A percentile compares a stretch with the other conserved stretches of the same genome.
These are phyloP conservation scores for Chiua virens DNA, from an alignment of 768 basidiomycete genomes.

Conservation along the genomic window DNA sequence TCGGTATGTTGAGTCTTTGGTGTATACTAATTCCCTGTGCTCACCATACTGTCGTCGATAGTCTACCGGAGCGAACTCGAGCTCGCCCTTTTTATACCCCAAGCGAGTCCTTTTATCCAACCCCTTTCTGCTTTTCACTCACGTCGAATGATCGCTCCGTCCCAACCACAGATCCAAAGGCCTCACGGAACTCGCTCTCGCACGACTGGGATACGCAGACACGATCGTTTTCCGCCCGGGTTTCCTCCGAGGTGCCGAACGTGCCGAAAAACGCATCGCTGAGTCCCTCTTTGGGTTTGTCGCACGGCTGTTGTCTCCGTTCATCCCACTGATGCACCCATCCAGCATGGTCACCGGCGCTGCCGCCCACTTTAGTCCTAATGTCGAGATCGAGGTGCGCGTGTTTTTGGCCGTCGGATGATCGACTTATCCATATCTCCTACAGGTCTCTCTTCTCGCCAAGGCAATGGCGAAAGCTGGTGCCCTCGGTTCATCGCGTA, in stretches of 20 bases:
- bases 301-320: neutral
- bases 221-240: constrained; percentile 70
- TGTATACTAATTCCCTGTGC: constrained; percentile 27
- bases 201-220: constrained; percentile 66
- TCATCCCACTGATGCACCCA: neutral
- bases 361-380: constrained; percentile 38
- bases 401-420: too few relatives aligned
- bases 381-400: constrained; percentile 46
- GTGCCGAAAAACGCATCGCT: constrained; percentile 37
- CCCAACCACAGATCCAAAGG: constrained; percentile 60
- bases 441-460: constrained; percentile 52
- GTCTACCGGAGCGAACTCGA: constrained; percentile 49
- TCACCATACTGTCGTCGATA: constrained; percentile 16
- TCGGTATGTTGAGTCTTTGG: constrained; percentile 39
- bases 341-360: constrained; percentile 38
- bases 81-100: constrained; percentile 52
- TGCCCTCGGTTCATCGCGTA: constrained; percentile 46
- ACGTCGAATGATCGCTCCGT: neutral
- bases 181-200: constrained; percentile 67
- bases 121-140: neutral
- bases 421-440: neutral
- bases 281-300: constrained; percentile 49
- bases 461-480: constrained; percentile 57
- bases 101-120: constrained; percentile 32
- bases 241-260: constrained; percentile 47